Evolutionary conservation across 495 filamentous ascomycete species (phyloP), one percentile per base, ranked within the genome.

Genomic region (Rhypophila decipiens): DNA sequence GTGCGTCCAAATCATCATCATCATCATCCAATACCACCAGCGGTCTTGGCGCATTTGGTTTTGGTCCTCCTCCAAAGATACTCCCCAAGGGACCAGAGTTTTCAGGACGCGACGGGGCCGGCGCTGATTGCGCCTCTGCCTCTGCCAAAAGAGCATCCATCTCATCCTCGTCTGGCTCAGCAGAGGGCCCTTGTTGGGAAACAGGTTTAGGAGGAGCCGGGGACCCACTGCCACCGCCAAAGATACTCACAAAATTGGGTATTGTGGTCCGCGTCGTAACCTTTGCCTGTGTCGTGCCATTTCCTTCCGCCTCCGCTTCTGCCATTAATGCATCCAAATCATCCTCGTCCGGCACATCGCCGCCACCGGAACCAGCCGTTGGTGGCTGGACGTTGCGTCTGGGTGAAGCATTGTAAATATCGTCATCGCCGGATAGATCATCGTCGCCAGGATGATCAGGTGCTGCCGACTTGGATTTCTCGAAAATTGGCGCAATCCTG

Each of bases 111-210:
- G 27, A 7, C 13, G 7, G 27, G 5, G 39, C 7, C 39, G 46
- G 35, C 2, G 58, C 33, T 21, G 36, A 13, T 20, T 60, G 51
- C 9, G 64, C 62, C 47, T 74, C 74, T 8, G 59, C 59, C 49
- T 75, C 72, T 3, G 73, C 75, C 61, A 77, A 64, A 37, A 79
- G 47, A 3, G 72, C 73, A 42, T 77, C 75, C n/a, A 78, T 52
- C 17, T 78, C 74, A 38, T 78, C 75, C 11, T 75, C 70, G 13
- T 68, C 64, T 7, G 67, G 61, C 12, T 58, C 66, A 18, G 57
- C 53, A n/a, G n/a, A n/a, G n/a, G n/a, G n/a, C n/a, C n/a, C n/a
- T n/a, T n/a, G n/a, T n/a, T n/a, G n/a, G 11, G 49, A 35, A 17
- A 22, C 39, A 12, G 13, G 39, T 42, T 8, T 5, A 21, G 42